Conservation (phyloP, 2,329 filamentous ascomycete genomes). For the Nemania serpens region DNA sequence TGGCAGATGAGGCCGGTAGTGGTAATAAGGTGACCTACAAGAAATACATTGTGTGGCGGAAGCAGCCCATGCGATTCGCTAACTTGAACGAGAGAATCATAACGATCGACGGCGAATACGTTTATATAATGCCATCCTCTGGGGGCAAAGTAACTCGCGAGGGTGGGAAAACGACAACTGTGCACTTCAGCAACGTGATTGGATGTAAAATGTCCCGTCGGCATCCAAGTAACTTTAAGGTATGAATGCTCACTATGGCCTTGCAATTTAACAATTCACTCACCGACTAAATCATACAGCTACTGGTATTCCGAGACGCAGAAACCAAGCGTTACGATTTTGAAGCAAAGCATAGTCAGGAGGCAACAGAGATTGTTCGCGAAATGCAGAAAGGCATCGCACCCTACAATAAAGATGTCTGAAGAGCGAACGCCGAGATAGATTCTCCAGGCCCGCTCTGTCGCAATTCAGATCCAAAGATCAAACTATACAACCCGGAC, state of each 20-base stretch:
- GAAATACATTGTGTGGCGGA: constrained; percentile 79
- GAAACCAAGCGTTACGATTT: constrained; percentile 86
- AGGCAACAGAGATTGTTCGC: constrained; percentile 77
- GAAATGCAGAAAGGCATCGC: constrained; percentile 79
- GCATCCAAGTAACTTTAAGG: constrained; percentile 80
- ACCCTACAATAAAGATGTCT: constrained; percentile 53
- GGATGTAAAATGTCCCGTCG: constrained; percentile 81
- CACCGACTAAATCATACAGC: constrained; percentile 45
- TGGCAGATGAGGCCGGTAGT: constrained; percentile 60
- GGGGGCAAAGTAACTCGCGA: constrained; percentile 69
- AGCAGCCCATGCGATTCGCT: constrained; percentile 81
- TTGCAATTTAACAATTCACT: not conserved
- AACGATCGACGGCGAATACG: constrained; percentile 82
- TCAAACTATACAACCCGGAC: not conserved
- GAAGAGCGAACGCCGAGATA: not conserved
- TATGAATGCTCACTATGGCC: constrained; percentile 41
- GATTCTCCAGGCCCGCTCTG: not conserved
- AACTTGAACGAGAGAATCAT: constrained; percentile 76
- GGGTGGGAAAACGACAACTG: constrained; percentile 74
- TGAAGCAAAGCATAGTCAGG: constrained; percentile 72
- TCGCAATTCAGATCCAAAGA: not conserved
- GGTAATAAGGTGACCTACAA: constrained; percentile 64
- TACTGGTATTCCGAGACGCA: constrained; percentile 74
- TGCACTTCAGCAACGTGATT: constrained; percentile 81
- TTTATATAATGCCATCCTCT: constrained; percentile 78